Conservation (phyloP, 495 filamentous ascomycete species). For the Bathelium albidoporum region DNA sequence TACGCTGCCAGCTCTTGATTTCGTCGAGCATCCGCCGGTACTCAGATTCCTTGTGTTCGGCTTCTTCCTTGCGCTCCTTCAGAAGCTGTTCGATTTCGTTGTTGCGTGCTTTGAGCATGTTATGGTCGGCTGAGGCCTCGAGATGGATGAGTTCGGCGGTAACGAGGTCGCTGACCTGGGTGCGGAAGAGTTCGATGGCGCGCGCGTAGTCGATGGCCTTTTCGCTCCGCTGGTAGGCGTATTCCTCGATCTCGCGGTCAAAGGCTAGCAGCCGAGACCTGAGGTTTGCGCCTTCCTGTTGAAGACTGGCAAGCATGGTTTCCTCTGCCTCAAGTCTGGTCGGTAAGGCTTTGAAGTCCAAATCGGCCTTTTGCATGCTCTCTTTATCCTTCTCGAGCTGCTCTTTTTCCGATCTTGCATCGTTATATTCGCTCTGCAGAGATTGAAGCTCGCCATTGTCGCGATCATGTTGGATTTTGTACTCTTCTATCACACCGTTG, state of each 20-base stretch:
- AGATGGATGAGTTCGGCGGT: conserved; percentile 57
- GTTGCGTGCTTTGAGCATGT: conserved; percentile 53
- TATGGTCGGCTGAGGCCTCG: conserved; percentile 72
- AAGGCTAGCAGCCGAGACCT: conserved; percentile 35
- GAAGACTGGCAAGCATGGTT: conserved; percentile 35
- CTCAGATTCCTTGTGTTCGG: conserved; percentile 30
- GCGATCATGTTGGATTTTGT: conserved; percentile 14
- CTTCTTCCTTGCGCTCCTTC: conserved; percentile 34
- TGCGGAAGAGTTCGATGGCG: conserved; percentile 48
- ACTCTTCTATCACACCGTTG: conserved; percentile 26
- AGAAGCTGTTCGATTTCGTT: conserved; percentile 45
- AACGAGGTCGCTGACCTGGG: conserved; percentile 50
- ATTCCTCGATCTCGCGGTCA: conserved; percentile 42
- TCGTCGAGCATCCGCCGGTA: conserved; percentile 18
- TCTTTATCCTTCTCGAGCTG: conserved; percentile 44
- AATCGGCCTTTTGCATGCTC: conserved; percentile 48
- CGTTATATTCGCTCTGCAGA: conserved; percentile 14
- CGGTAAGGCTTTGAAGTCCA: conserved; percentile 55
- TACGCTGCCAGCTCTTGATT: conserved; percentile 24
- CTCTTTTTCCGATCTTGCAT: conserved; percentile 32
- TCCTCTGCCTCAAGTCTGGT: conserved; percentile 53
- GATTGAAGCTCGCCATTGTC: conserved; percentile 10
- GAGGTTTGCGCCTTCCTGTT: conserved; percentile 36
- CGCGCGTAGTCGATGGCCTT: conserved; percentile 54
- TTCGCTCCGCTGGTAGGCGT: conserved; percentile 52